Base-by-base conservation (phyloP, 192 early-diverging fungal species). In the Jimgerdemannia lactiflua region DNA sequence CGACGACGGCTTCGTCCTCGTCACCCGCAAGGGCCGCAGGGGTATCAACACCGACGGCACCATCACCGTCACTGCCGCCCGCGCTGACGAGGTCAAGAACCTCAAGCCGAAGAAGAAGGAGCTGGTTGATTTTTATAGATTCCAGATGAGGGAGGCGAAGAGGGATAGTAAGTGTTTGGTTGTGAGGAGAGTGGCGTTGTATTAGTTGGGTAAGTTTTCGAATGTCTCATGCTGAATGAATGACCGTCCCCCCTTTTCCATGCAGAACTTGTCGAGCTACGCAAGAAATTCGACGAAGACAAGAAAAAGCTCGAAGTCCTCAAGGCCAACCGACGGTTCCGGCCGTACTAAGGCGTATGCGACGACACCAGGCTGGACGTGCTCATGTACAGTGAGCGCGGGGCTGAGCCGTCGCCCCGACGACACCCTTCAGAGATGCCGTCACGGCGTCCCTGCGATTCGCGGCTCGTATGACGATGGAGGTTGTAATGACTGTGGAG, bases 101-200 rank as follows among this genome's bases (percentile, higher is more conserved):
- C 75, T 84, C 71, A 90, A 91, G 81, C 90, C 79, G 74, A 94
- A 96, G 90, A 92, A 94, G 86, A 88, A 92, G 74, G 91, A 92
- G 70, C 86, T 95, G 67, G 88, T 89, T 39, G 93, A 98, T 85
- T 95, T 98, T 90, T 98, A 98, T 80, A 86, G 95, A 14, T 98
- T 98, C 91, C 97, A 98, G 86, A 87, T 95, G 88, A 89, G 95
- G 39, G 95, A 98, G 85, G 87, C 83, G 49, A 97, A 97, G 83
- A 86, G 92, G 65, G 91, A 95, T 80, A 92, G 93, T 94, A 88
- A 82, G 83, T 88, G 29, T 20, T 54, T 64, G 65, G 54, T 6
- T 17, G 39, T 40, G 42, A n/a, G n/a, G 6, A 10, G 39, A 10
- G 4, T 3, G 29, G 54, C 39, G 0, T 65, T 29, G 29, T 29